A percentile compares a stretch with the other conserved stretches of the same genome.
Conservation (phyloP, 371 early-diverging fungal species). For the Massospora cicadina region DNA sequence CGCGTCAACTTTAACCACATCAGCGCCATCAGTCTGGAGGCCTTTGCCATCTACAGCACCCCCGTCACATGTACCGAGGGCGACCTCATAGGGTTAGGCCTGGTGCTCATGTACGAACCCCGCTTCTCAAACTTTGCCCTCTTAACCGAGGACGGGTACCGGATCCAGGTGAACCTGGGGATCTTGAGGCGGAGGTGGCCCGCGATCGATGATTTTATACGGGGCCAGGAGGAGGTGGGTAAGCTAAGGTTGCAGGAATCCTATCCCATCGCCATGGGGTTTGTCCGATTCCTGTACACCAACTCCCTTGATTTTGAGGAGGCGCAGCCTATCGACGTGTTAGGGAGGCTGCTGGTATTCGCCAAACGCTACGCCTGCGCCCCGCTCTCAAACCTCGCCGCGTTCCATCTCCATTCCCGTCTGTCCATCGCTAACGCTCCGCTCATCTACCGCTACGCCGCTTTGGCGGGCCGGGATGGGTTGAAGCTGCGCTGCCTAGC, state of each 20-base stretch:
- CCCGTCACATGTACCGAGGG: slow-evolving; percentile 14
- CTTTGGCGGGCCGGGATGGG: slow-evolving; percentile 31
- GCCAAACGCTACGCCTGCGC: slow-evolving; percentile 41
- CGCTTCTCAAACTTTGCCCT: slow-evolving; percentile 7
- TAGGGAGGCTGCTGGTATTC: slow-evolving; percentile 40
- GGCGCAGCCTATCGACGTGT: slow-evolving; percentile 32
- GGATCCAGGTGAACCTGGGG: slow-evolving; percentile 43
- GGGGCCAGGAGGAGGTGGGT: slow-evolving; percentile 17
- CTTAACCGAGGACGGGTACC: neutral
- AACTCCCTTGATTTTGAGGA: slow-evolving; percentile 49
- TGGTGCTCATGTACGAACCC: slow-evolving; percentile 8
- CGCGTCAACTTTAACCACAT: slow-evolving; percentile 56
- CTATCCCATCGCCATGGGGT: slow-evolving; percentile 39
- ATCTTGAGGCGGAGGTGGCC: slow-evolving; percentile 49
- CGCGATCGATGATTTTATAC: slow-evolving; percentile 28
- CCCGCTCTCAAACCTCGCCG: slow-evolving; percentile 31
- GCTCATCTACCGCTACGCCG: slow-evolving; percentile 42
- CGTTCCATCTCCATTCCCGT: slow-evolving; percentile 45
- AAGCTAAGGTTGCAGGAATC: slow-evolving; percentile 18
- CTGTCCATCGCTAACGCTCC: slow-evolving; percentile 46
- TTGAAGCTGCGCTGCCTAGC: slow-evolving; percentile 41
- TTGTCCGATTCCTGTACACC: slow-evolving; percentile 53
- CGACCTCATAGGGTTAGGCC: neutral
- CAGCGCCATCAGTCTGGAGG: slow-evolving; percentile 45
- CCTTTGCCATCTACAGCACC: slow-evolving; percentile 47